Conservation (phyloP, 2,329 filamentous ascomycete species). For the Clonostachys rhizophaga region DNA sequence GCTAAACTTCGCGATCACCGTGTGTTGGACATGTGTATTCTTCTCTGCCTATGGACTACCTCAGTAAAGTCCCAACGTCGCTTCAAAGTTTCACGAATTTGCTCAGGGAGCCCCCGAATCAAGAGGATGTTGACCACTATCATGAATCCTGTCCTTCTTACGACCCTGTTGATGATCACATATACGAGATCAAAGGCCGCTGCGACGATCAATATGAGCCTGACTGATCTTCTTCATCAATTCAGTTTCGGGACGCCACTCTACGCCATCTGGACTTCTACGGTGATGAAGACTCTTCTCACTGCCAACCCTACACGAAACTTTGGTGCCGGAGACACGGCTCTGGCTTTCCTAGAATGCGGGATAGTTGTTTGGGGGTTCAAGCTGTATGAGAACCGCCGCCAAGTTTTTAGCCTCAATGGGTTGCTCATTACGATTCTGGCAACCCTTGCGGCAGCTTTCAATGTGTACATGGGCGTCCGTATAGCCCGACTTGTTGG, state of each 20-base stretch:
- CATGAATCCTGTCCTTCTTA: slow-evolving; percentile 43
- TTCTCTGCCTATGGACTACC: slow-evolving; percentile 45
- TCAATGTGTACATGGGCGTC: slow-evolving; percentile 37
- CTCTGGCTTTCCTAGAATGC: slow-evolving; percentile 41
- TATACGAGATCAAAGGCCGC: slow-evolving; percentile 34
- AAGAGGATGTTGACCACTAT: slow-evolving; percentile 28
- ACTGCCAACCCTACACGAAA: slow-evolving; percentile 11
- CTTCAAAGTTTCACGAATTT: slow-evolving; percentile 17
- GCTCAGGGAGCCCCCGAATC: slow-evolving; percentile 5
- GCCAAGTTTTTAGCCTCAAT: slow-evolving; percentile 34
- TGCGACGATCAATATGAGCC: slow-evolving; percentile 9
- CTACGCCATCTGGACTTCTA: slow-evolving; percentile 25
- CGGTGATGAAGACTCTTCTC: slow-evolving; percentile 3
- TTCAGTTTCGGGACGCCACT: slow-evolving; percentile 28
- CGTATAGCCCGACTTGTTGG: slow-evolving; percentile 26
- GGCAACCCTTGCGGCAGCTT: slow-evolving; percentile 26
- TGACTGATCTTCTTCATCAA: slow-evolving; percentile 16
- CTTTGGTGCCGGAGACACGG: slow-evolving; percentile 43
- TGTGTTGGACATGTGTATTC: slow-evolving; percentile 36
- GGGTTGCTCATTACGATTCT: slow-evolving; percentile 32
- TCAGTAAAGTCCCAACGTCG: slow-evolving; percentile 28
- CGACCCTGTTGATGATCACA: slow-evolving; percentile 35
- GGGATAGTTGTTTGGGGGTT: slow-evolving; percentile 49
- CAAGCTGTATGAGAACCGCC: slow-evolving; percentile 45
- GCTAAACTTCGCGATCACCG: slow-evolving; percentile 21